A percentile compares a stretch with the other conserved stretches of the same genome.
phyloP scores from a whole-genome alignment of 1,284 basidiomycete genomes.

The Farysia itapuensis region DNA sequence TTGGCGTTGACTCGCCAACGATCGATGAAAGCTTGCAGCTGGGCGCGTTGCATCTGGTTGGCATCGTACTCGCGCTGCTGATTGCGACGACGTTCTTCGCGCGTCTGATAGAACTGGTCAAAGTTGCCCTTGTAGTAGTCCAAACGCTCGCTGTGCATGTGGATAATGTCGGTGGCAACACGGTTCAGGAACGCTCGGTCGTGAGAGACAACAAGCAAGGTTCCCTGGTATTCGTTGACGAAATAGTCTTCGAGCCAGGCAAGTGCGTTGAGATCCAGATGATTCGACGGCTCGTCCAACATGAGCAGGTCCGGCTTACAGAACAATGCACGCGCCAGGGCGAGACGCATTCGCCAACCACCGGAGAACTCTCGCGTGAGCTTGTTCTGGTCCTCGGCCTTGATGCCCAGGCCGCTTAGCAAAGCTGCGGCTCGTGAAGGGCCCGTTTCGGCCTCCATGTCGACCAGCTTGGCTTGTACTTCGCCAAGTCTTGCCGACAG shows the following conservation, averaged over 20 bases:
- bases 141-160: constrained; percentile 89
- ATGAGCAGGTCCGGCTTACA: constrained; percentile 69
- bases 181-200: constrained; percentile 98
- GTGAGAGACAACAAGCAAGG: constrained; percentile 94
- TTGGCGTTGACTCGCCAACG: constrained; percentile 58
- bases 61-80: constrained; percentile 77
- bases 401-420: constrained; percentile 88
- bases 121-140: constrained; percentile 99
- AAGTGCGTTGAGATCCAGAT: constrained; percentile 67
- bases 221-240: constrained; percentile 81
- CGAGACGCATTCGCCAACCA: constrained; percentile 99
- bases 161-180: constrained; percentile 95
- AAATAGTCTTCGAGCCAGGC: constrained; percentile 69
- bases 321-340: constrained; percentile 90
- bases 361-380: constrained; percentile 81
- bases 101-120: constrained; percentile 97
- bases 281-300: constrained; percentile 80
- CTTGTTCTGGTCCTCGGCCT: constrained; percentile 74
- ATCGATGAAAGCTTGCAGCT: constrained; percentile 90
- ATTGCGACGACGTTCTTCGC: constrained; percentile 88
- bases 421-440: constrained; percentile 87
- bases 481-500: constrained; percentile 82
- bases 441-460: constrained; percentile 97
- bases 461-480: constrained; percentile 83
- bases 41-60: constrained; percentile 89